Evolutionary conservation across 176 grass and related monocot genomes (phyloP).

Genomic region (Zea mays): DNA sequence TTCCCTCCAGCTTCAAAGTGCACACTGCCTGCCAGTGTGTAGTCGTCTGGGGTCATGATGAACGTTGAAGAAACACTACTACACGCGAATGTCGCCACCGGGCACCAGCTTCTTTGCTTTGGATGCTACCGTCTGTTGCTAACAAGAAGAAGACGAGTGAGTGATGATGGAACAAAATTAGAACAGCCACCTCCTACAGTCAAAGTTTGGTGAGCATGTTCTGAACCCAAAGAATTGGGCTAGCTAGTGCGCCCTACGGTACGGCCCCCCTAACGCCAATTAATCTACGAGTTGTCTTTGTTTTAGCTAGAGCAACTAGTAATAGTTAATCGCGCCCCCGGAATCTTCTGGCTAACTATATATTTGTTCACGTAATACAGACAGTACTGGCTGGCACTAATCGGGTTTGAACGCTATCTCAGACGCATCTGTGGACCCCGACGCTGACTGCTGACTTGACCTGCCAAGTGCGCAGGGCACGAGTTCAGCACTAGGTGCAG

Average conservation of each 20-base stretch:
- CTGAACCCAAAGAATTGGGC: constrained; percentile 34
- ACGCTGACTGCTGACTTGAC: neutral
- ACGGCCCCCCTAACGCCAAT: neutral
- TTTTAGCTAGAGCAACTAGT: constrained; percentile 15
- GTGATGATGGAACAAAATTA: neutral
- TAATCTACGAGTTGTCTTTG: constrained; percentile 7
- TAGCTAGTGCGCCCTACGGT: neutral
- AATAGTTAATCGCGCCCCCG: constrained; percentile 12
- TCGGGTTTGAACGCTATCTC: constrained; percentile 52
- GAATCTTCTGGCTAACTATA: constrained; percentile 41
- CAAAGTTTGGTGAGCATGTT: constrained; percentile 39
- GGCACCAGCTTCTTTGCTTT: neutral
- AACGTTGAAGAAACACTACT: neutral
- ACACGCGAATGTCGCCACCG: neutral
- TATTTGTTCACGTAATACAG: neutral
- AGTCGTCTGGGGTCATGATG: constrained; percentile 8
- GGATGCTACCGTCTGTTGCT: neutral
- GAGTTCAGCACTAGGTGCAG: neutral
- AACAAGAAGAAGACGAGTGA: neutral
- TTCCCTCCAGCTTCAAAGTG: constrained; percentile 22
- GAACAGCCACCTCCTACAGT: neutral
- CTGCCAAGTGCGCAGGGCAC: neutral
- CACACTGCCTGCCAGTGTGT: neutral
- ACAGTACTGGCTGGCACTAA: neutral
- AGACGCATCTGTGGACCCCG: constrained; percentile 29